Evolutionary conservation across 768 basidiomycete genomes (phyloP).

Genomic region (Astraeus odoratus): DNA sequence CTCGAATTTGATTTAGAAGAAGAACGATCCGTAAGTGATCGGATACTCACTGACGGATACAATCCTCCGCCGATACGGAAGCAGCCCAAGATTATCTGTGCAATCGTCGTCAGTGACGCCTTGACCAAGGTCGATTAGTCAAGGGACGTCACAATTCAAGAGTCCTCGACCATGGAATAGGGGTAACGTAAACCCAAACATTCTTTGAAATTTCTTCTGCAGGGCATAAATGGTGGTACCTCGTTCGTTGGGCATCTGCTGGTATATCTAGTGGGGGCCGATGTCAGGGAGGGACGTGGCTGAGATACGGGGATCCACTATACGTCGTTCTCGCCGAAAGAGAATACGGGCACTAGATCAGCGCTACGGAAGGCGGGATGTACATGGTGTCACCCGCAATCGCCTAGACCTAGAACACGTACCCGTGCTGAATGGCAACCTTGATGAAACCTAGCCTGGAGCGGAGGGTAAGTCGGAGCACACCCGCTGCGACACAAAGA

Average conservation of each 20-base stretch:
- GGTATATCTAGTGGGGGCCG: conserved; percentile 70
- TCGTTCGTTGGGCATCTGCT: conserved; percentile 93
- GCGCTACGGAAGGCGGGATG: conserved; percentile 58
- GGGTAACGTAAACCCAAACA: conserved; percentile 95
- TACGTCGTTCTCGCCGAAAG: conserved; percentile 99
- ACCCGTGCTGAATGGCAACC: conserved; percentile 86
- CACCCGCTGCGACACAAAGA: neutral
- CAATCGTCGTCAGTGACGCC: neutral
- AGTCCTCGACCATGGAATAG: conserved; percentile 96
- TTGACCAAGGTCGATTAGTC: neutral
- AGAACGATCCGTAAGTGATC: neutral
- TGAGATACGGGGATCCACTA: conserved; percentile 20
- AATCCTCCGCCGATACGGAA: conserved; percentile 93
- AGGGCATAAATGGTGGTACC: conserved; percentile 82
- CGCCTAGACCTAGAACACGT: too few relatives aligned
- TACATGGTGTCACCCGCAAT: too few relatives aligned
- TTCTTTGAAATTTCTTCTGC: conserved; percentile 85
- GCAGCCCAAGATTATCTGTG: conserved; percentile 91
- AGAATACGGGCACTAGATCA: conserved; percentile 94
- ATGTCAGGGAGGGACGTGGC: neutral
- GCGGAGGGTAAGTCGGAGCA: neutral
- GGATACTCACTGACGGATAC: conserved; percentile 86
- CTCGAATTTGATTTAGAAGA: conserved; percentile 32
- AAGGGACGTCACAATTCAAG: conserved; percentile 71
- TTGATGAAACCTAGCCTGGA: conserved; percentile 90